Evolutionary conservation across 2,329 filamentous ascomycete genomes (phyloP).

Genomic region (Akanthomyces uredinophilus): DNA sequence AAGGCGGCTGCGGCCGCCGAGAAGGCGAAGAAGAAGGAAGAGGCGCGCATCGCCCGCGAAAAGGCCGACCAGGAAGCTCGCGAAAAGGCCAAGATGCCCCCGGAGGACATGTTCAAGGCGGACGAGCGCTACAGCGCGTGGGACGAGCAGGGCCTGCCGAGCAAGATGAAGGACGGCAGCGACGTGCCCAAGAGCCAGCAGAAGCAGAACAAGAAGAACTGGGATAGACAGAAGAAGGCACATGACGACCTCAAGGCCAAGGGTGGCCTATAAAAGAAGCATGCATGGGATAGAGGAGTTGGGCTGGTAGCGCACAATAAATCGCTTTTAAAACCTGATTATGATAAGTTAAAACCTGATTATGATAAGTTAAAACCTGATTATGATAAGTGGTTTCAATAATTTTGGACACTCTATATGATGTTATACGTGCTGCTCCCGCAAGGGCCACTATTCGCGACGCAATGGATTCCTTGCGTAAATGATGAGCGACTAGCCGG

Average conservation of each 20-base stretch:
- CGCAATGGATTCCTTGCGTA: too few species aligned
- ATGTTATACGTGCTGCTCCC: too few species aligned
- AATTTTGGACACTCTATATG: too few species aligned
- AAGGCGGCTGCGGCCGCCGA: conserved; percentile 58
- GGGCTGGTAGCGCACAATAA: conserved; percentile 2
- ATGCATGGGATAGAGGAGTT: conserved; percentile 13
- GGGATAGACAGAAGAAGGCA: conserved; percentile 83
- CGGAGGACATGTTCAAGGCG: conserved; percentile 51
- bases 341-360: neutral
- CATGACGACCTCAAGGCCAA: conserved; percentile 55
- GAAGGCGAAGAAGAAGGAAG: conserved; percentile 50
- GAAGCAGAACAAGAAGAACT: conserved; percentile 85
- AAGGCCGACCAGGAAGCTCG: conserved; percentile 49
- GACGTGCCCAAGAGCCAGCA: conserved; percentile 73
- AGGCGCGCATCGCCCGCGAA: conserved; percentile 45
- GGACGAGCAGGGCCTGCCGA: conserved; percentile 79
- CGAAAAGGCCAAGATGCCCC: conserved; percentile 52
- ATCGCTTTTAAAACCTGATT: neutral
- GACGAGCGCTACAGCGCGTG: conserved; percentile 64
- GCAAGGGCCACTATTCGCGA: too few species aligned
- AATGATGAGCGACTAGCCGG: too few species aligned
- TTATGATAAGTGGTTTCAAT: neutral
- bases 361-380: neutral
- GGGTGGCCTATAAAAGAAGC: conserved; percentile 22
- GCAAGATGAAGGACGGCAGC: conserved; percentile 68